phyloP scores from a whole-genome alignment of 257 asterid species.

The Sherardia arvensis region DNA sequence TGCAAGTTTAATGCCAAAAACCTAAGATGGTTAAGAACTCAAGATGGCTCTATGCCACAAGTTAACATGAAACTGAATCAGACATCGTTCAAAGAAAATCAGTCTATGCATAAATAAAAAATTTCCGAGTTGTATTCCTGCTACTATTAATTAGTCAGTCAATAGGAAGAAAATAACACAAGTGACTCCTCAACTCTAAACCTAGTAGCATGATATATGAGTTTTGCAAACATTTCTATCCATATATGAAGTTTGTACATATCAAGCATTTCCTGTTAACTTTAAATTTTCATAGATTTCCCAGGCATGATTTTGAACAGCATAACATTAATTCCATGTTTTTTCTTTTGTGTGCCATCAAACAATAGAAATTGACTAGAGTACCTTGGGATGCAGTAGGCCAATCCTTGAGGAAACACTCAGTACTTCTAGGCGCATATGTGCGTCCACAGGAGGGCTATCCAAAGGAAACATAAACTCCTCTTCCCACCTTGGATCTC shows the following conservation, averaged over 20 bases:
- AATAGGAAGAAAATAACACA: neutral
- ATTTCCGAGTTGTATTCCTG: too few species aligned
- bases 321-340: neutral
- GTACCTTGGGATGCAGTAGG: slow-evolving; percentile 93
- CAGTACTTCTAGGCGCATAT: slow-evolving; percentile 66
- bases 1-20: neutral
- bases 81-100: too few species aligned
- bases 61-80: neutral
- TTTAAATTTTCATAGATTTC: neutral
- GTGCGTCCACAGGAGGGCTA: slow-evolving; percentile 77
- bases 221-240: neutral
- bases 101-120: too few species aligned
- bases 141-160: neutral
- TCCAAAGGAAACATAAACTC: slow-evolving; percentile 68
- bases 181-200: neutral
- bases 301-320: neutral
- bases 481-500: slow-evolving; percentile 98
- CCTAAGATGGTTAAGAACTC: neutral
- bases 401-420: slow-evolving; percentile 83
- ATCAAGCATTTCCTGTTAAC: too few species aligned
- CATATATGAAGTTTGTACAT: too few species aligned
- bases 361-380: neutral
- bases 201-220: too few species aligned
- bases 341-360: neutral
- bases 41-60: neutral